Evolutionary conservation across 306 rosid genomes (phyloP), one percentile per base, ranked within the genome.

Genomic region (Rosa lucieae): DNA sequence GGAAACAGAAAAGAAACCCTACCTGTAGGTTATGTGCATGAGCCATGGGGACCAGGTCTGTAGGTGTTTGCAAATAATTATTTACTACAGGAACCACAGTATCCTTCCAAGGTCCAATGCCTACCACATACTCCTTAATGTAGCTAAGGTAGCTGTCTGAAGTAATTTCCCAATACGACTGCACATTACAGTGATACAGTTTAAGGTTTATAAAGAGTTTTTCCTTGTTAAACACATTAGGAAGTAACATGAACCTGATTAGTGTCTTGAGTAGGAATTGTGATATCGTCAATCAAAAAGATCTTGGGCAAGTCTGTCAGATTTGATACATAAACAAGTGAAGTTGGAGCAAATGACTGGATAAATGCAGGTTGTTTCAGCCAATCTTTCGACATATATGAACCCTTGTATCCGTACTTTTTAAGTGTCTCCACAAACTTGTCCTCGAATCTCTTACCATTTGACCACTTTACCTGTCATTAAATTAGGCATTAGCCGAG

Each of bases 71-170:
- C 83, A 76, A 12, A 82, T 90, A 90, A 70, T 92, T 86, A 7
- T 92, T 80, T 12, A 23, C 82, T 8, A 47, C 93, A 59, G 98
- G 91, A 46, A 90, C 97, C 48, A 94, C 46, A 0, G 97, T 92
- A 75, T 94, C 98, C 84, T 94, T 94, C 98, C 97, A 92, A 62
- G 97, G 98, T 78, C 98, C 98, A 75, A 94, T 94, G 67, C 98
- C 98, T 26, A 92, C 89, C 63, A 92, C 96, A 84, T 92, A 90
- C 23, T 90, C 72, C 48, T 85, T 89, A 63, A 94, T 93, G 85
- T 84, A 94, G 83, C 79, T 82, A 18, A 94, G 76, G 84, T 94
- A 94, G 39, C 56, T 42, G 83, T 92, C 96, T 18, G 97, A 94
- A 67, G 93, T 94, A 72, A 94, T 94, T 81, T 94, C 97, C 97